Evolutionary conservation across 1,284 basidiomycete species (phyloP), one percentile per base, ranked within the genome.

Genomic region (Fistulina hepatica): DNA sequence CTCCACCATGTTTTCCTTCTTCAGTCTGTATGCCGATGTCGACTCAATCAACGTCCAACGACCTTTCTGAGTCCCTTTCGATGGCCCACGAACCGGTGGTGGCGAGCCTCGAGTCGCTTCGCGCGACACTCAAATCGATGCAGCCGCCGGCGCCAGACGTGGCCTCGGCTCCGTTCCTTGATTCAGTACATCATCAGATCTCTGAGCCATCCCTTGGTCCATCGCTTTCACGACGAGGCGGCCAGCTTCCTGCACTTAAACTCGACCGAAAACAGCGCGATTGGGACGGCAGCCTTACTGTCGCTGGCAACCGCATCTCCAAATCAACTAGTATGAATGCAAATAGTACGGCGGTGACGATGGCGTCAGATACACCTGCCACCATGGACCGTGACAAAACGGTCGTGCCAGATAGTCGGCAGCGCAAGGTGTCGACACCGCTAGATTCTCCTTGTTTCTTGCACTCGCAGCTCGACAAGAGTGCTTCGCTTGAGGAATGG

Each of bases 401-500:
- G 17, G 45, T 52, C 15, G 51, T 53, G 24, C 50, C 40, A 27
- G 33, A 21, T 31, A 35, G 48, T 15, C 40, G 41, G 34, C 40
- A 41, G 17, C 42, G 34, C 41, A 50, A 50, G 55, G 49, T 22
- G 44, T 13, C 55, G 36, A 60, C 48, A 49, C 56, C 69, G n/a
- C 58, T 64, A 39, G 64, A 67, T 33, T 85, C 82, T 0, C 85
- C 84, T n/a, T 91, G 83, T 54, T 89, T 89, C 54, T 73, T 91
- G 16, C 86, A 91, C 59, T 88, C 82, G 1, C 73, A 84, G 47
- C 76, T 91, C 38, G 82, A 86, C 56, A 76, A 84, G 55, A 75
- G 75, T 21, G 74, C 72, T 6, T 78, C 80, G 6, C 64, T 88
- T 39, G 67, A 71, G 25, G 79, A 84, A 44, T 85, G 79, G 73